phyloP scores from a whole-genome alignment of 345 rosid species.

The Barbarea vulgaris region DNA sequence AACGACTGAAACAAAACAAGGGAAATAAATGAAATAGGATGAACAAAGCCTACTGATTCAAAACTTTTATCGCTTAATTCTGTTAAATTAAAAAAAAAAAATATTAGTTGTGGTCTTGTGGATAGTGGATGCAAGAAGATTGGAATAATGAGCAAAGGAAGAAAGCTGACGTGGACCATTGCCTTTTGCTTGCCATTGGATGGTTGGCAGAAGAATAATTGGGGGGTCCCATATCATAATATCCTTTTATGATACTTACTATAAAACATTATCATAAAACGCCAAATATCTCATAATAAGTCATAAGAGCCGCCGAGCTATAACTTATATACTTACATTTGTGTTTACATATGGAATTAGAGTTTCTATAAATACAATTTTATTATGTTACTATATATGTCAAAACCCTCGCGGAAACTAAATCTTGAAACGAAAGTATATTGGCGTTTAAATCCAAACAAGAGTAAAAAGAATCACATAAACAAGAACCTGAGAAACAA shows the following conservation, averaged over 20 bases:
- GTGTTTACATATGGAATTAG: neutral
- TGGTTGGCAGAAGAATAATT: conserved; percentile 29
- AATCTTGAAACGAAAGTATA: neutral
- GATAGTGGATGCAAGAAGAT: neutral
- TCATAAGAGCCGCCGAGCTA: conserved; percentile 5
- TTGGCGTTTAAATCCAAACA: neutral
- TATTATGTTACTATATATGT: neutral
- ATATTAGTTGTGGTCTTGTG: too few species aligned
- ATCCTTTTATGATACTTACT: neutral
- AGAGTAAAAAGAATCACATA: neutral
- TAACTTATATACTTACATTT: neutral
- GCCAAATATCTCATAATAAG: neutral
- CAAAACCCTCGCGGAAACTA: neutral
- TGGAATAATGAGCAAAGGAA: neutral
- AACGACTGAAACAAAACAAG: neutral
- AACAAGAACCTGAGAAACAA: neutral
- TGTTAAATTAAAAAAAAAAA: neutral
- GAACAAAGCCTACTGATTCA: neutral
- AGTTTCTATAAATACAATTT: neutral
- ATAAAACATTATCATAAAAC: conserved; percentile 21
- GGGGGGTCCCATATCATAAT: conserved; percentile 13
- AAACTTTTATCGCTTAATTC: neutral
- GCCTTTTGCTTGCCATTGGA: conserved; percentile 35
- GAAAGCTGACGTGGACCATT: conserved; percentile 35
- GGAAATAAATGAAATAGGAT: neutral